These are phyloP conservation scores for Skeletonema tropicum DNA, from an alignment of 108 stramenopile species.

Conservation along the genomic window DNA sequence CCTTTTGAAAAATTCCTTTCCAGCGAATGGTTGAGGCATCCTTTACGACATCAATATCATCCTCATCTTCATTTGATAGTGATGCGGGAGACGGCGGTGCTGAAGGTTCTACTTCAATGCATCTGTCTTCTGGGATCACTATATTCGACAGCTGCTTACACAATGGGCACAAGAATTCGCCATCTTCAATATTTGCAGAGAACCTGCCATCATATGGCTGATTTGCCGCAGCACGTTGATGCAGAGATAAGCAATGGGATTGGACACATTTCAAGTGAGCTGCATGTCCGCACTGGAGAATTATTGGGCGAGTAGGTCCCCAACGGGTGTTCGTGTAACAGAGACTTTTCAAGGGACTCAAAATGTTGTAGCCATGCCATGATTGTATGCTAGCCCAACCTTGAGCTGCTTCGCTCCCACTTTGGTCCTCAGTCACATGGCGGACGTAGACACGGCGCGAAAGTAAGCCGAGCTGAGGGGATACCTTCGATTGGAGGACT, in stretches of 20 bases:
- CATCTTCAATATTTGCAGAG: slow-evolving; percentile 89
- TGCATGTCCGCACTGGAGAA: slow-evolving; percentile 94
- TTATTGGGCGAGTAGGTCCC: slow-evolving; percentile 86
- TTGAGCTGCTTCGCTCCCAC: slow-evolving; percentile 30
- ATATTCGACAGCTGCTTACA: slow-evolving; percentile 97
- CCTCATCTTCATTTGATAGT: slow-evolving; percentile 29
- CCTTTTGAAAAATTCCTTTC: slow-evolving; percentile 23
- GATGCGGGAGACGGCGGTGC: slow-evolving; percentile 4
- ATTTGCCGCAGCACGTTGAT: slow-evolving; percentile 77
- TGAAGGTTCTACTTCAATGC: slow-evolving; percentile 23
- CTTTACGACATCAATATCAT: slow-evolving; percentile 41
- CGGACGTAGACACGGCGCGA: slow-evolving; percentile 82
- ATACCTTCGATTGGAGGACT: slow-evolving; percentile 63
- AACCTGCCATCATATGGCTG: slow-evolving; percentile 92
- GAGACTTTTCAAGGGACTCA: slow-evolving; percentile 72
- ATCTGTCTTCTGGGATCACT: slow-evolving; percentile 85
- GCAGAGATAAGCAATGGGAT: slow-evolving; percentile 87
- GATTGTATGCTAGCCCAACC: slow-evolving; percentile 91
- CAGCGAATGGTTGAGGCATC: slow-evolving; percentile 16
- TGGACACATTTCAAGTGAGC: slow-evolving; percentile 95
- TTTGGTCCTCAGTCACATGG: slow-evolving; percentile 48
- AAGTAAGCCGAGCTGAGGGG: slow-evolving; percentile 75
- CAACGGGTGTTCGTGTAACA: slow-evolving; percentile 85
- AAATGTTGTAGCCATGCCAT: slow-evolving; percentile 84
- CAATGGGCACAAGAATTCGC: slow-evolving; percentile 96